Evolutionary conservation across 2,329 filamentous ascomycete genomes (phyloP), one percentile per base, ranked within the genome.

Genomic region (Botrytis hyacinthi): DNA sequence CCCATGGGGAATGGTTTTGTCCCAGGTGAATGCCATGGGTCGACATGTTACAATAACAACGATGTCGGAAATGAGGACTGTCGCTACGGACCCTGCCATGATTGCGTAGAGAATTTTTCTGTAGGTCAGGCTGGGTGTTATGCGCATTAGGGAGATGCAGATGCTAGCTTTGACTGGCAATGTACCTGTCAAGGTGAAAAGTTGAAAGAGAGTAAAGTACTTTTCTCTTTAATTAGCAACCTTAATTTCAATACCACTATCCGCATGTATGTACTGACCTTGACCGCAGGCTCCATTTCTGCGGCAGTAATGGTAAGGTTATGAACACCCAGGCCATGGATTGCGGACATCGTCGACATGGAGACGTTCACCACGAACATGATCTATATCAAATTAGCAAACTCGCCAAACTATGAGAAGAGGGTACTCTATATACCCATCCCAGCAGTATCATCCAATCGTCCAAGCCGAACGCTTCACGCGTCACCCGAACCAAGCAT

Each of bases 121-220:
- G 61, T 72, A 66, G 32, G 26, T 26, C 12, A 35, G 44, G 70
- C 57, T 72, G 44, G 70, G 70, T 32, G 70, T 66, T 20, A 66
- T 66, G n/a, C 70, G 61, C n/a, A 71, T 16, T 18, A 71, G 35
- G n/a, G 70, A 71, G 22, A 71, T 42, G 22, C 70, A 72, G 8
- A 72, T 63, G 46, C 60, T 66, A 26, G 70, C 46, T 59, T 72
- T 66, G 44, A 72, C n/a, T 10, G 70, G 70, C 10, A 72, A 35
- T 65, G 70, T 72, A 18, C 46, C 70, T 26, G 70, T 72, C 26
- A 66, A 65, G 48, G 70, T 72, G 22, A 72, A 66, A 0, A 66
- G 3, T 66, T 72, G 70, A 9, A 72, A 72, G 7, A 72, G 18
- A 20, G 70, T 72, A n/a, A 66, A 72, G 22, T 72, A 72, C 70